Evolutionary conservation across 768 basidiomycete genomes (phyloP).

Genomic region (Porpolomopsis calyptriformis): DNA sequence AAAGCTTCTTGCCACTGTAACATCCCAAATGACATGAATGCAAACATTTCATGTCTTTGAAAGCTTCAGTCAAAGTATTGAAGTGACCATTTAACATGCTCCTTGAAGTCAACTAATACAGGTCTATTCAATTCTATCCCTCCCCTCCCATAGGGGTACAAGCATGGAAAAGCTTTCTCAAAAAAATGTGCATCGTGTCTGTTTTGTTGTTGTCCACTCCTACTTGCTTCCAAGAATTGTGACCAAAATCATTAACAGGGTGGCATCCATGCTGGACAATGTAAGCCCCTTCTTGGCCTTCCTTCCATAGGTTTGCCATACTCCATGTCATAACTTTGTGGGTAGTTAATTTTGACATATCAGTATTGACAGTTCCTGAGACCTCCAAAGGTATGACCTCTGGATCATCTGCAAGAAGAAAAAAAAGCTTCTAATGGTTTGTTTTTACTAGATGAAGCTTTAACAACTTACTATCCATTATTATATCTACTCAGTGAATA

Average conservation of each 20-base stretch:
- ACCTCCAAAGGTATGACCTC: slow-evolving; percentile 17
- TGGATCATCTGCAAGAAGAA: slow-evolving; percentile 4
- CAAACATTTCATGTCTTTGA: neutral
- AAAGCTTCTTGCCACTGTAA: neutral
- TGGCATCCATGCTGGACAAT: slow-evolving; percentile 7
- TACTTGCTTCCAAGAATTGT: neutral
- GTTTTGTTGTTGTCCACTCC: neutral
- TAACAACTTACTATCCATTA: neutral
- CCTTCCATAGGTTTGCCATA: neutral
- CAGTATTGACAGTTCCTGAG: slow-evolving; percentile 16
- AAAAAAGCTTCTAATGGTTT: too few relatives aligned
- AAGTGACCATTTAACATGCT: neutral
- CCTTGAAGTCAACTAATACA: neutral
- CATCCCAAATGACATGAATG: slow-evolving; percentile 1
- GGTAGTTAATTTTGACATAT: slow-evolving; percentile 6
- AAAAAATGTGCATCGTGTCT: slow-evolving; percentile 8
- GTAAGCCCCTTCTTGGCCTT: slow-evolving; percentile 7
- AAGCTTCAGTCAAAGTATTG: neutral
- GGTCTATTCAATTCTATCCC: neutral
- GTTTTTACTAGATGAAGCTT: too few relatives aligned
- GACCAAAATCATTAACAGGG: slow-evolving; percentile 6
- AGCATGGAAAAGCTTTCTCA: neutral
- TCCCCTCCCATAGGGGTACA: neutral
- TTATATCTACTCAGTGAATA: too few relatives aligned
- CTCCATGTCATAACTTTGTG: slow-evolving; percentile 11